phyloP scores from a whole-genome alignment of 148 eudicot species.

The Drosera capensis region DNA sequence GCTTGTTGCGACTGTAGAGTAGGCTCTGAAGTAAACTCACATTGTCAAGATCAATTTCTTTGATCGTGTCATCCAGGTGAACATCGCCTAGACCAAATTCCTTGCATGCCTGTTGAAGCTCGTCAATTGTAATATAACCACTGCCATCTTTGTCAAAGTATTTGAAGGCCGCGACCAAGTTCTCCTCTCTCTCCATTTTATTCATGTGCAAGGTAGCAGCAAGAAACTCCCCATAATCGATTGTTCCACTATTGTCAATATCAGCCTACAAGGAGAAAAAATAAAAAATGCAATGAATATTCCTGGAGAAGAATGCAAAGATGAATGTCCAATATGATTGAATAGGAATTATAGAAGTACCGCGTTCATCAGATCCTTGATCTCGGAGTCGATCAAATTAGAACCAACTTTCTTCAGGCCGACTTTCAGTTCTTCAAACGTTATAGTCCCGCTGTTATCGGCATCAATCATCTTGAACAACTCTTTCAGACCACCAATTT shows the following conservation, averaged over 20 bases:
- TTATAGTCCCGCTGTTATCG: conserved; percentile 11
- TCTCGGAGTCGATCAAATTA: conserved; percentile 9
- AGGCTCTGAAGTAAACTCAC: no score
- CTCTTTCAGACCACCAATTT: conserved; percentile 13
- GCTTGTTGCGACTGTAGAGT: no score
- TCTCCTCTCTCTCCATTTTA: conserved; percentile 13
- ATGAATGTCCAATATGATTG: not conserved
- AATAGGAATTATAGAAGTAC: not conserved
- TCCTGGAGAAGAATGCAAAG: no score
- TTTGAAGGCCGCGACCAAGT: conserved; percentile 6
- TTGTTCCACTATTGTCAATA: conserved; percentile 10
- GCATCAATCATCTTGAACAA: conserved; percentile 13
- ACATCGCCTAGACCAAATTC: conserved; percentile 13
- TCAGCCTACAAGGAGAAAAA: conserved; percentile 7
- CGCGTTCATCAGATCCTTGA: conserved; percentile 11
- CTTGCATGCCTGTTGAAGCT: conserved; percentile 14
- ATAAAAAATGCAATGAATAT: no score
- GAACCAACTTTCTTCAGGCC: conserved; percentile 12
- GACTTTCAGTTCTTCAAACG: conserved; percentile 11
- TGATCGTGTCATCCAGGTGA: conserved; percentile 10
- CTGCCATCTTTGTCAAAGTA: conserved; percentile 14
- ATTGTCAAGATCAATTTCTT: conserved; percentile 15
- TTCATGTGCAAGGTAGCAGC: conserved; percentile 13
- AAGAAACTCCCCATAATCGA: conserved; percentile 11
- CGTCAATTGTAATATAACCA: conserved; percentile 10